These are phyloP conservation scores for Blastocystis hominis DNA, from an alignment of 352 stramenopile genomes.

Conservation along the genomic window DNA sequence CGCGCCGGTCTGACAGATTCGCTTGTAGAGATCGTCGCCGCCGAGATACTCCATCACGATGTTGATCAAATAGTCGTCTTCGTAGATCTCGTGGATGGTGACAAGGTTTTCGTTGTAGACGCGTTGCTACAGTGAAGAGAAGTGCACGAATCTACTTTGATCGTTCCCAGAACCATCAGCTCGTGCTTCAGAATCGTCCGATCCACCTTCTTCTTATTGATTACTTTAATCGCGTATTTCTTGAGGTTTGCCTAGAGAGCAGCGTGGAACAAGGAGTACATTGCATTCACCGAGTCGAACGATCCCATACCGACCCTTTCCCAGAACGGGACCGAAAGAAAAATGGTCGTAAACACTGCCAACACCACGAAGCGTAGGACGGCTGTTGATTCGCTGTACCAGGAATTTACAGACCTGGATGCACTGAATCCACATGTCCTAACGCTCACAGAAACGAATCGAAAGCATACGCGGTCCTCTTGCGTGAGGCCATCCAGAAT, in stretches of 20 bases:
- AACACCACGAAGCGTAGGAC: constrained; percentile 29
- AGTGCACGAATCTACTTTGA: neutral
- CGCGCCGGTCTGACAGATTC: neutral
- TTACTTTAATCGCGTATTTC: constrained; percentile 36
- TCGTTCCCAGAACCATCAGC: constrained; percentile 4
- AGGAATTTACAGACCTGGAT: constrained; percentile 51
- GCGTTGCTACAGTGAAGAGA: neutral
- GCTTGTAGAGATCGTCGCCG: constrained; percentile 36
- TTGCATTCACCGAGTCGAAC: constrained; percentile 50
- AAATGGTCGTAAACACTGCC: constrained; percentile 50
- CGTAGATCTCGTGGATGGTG: constrained; percentile 47
- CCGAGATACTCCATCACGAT: constrained; percentile 46
- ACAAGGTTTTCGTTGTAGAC: constrained; percentile 33
- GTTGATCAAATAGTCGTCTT: constrained; percentile 51
- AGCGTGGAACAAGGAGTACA: neutral
- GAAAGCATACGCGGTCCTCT: neutral
- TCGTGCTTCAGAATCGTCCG: constrained; percentile 26
- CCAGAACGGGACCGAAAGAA: constrained; percentile 18
- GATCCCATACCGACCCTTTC: constrained; percentile 27
- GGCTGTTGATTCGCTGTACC: constrained; percentile 50
- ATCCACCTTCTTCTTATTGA: constrained; percentile 56
- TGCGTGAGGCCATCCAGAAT: constrained; percentile 28
- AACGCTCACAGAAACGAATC: neutral
- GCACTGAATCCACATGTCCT: constrained; percentile 57
- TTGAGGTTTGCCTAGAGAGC: neutral